Evolutionary conservation across 768 basidiomycete species (phyloP).

Genomic region (Serendipita vermifera): DNA sequence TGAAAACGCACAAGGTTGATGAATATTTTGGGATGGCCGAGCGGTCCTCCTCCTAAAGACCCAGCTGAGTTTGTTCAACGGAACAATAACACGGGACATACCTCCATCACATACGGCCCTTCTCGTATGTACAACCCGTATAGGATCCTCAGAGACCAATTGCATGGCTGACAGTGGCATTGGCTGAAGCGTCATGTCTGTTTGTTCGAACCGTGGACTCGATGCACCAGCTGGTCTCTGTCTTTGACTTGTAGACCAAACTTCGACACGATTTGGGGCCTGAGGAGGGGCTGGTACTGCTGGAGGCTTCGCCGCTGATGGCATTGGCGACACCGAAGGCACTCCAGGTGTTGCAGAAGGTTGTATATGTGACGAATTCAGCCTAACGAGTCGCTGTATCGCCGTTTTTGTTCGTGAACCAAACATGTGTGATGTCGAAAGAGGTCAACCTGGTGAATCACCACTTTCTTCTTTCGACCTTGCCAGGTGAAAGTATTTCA

Average conservation of each 20-base stretch:
- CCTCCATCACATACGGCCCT: constrained; percentile 93
- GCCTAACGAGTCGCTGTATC: background rate
- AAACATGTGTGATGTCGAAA: background rate
- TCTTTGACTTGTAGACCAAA: constrained; percentile 79
- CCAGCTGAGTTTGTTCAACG: constrained; percentile 10
- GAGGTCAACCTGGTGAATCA: too few relatives aligned
- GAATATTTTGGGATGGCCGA: constrained; percentile 94
- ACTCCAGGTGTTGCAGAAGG: background rate
- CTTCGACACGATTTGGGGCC: constrained; percentile 67
- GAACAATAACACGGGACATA: constrained; percentile 29
- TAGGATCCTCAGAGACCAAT: constrained; percentile 73
- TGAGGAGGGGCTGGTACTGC: constrained; percentile 38
- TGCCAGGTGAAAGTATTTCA: background rate
- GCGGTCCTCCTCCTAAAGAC: constrained; percentile 68
- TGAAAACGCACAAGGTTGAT: constrained; percentile 70
- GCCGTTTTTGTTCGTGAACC: background rate
- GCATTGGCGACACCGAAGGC: constrained; percentile 2
- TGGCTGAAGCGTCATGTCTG: constrained; percentile 74
- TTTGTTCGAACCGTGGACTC: constrained; percentile 87
- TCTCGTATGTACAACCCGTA: constrained; percentile 65
- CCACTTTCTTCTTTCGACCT: too few relatives aligned
- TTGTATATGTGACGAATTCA: background rate
- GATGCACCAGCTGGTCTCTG: constrained; percentile 46
- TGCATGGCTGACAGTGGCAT: constrained; percentile 84
- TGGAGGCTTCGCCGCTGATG: background rate